A percentile compares a stretch with the other conserved stretches of the same genome.
These are phyloP conservation scores for Thermomucor indicae-seudaticae DNA, from an alignment of 371 early-diverging fungal species.

Conservation along the genomic window DNA sequence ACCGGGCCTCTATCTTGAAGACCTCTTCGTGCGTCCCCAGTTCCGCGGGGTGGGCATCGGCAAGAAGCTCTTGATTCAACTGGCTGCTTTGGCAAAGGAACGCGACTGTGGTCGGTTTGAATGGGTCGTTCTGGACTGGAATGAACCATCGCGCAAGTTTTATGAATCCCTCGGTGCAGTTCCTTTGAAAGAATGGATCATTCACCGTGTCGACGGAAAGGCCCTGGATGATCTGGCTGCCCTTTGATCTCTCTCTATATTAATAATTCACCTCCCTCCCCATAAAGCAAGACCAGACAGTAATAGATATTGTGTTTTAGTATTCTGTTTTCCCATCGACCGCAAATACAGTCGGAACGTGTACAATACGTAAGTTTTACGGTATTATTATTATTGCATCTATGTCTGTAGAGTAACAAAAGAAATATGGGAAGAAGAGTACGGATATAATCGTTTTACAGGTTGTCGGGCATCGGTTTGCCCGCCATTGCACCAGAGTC, in stretches of 20 bases:
- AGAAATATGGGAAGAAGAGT: too few relatives aligned
- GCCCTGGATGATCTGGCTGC: constrained; percentile 50
- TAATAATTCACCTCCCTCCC: neutral
- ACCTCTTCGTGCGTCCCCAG: constrained; percentile 67
- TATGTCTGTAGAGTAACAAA: too few relatives aligned
- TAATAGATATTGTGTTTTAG: too few relatives aligned
- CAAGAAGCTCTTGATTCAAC: constrained; percentile 57
- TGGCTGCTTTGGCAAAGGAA: constrained; percentile 63
- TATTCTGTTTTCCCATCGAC: too few relatives aligned
- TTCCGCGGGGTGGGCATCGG: constrained; percentile 75
- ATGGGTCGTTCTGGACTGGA: constrained; percentile 82
- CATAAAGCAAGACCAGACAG: too few relatives aligned
- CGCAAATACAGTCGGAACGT: too few relatives aligned
- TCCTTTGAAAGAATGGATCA: constrained; percentile 65
- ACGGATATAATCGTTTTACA: too few relatives aligned
- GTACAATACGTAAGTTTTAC: too few relatives aligned
- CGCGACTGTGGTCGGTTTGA: constrained; percentile 72
- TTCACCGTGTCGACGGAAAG: constrained; percentile 60
- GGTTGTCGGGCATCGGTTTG: too few relatives aligned
- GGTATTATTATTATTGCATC: too few relatives aligned
- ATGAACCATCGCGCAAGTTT: constrained; percentile 58
- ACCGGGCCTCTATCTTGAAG: constrained; percentile 84
- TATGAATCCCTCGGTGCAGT: constrained; percentile 60
- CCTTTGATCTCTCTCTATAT: constrained; percentile 15
- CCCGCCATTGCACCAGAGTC: constrained; percentile 6